A percentile compares a stretch with the other conserved stretches of the same genome.
These are phyloP conservation scores for Botryotinia calthae DNA, from an alignment of 2,329 filamentous ascomycete species.

Conservation along the genomic window DNA sequence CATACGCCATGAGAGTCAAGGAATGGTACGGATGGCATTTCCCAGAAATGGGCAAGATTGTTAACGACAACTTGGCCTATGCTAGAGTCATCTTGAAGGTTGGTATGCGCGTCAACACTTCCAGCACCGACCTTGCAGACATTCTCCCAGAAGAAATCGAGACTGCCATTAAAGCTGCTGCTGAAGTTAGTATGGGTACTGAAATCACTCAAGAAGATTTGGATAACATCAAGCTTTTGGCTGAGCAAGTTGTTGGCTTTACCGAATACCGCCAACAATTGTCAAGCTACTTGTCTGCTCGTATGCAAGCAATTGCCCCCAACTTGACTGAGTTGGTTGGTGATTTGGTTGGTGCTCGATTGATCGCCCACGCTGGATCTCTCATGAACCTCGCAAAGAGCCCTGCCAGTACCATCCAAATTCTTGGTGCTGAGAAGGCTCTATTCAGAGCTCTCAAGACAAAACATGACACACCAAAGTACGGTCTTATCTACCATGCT, in stretches of 20 bases:
- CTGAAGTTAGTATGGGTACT: slow-evolving; percentile 97
- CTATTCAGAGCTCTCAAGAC: slow-evolving; percentile 98
- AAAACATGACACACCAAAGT: slow-evolving; percentile 98
- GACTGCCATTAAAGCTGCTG: slow-evolving; percentile 83
- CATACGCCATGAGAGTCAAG: slow-evolving; percentile 98
- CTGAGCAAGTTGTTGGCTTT: slow-evolving; percentile 89
- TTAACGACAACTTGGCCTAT: slow-evolving; percentile 96
- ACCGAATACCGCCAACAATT: slow-evolving; percentile 88
- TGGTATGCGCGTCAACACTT: slow-evolving; percentile 81
- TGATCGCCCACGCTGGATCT: slow-evolving; percentile 93
- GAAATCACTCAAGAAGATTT: slow-evolving; percentile 93
- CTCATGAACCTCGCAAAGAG: slow-evolving; percentile 94
- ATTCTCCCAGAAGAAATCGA: slow-evolving; percentile 96
- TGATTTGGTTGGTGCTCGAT: slow-evolving; percentile 86
- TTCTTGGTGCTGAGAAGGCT: slow-evolving; percentile 97
- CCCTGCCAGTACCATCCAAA: slow-evolving; percentile 93
- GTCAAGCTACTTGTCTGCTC: slow-evolving; percentile 81
- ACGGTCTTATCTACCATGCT: slow-evolving; percentile 90
- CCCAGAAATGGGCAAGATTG: slow-evolving; percentile 93
- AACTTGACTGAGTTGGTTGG: slow-evolving; percentile 93
- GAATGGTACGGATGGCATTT: slow-evolving; percentile 99
- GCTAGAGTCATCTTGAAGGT: slow-evolving; percentile 82
- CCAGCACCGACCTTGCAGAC: slow-evolving; percentile 75
- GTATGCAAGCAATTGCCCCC: slow-evolving; percentile 95
- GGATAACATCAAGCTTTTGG: slow-evolving; percentile 86